These are phyloP conservation scores for Martiniozyma asiatica DNA, from an alignment of 1,139 yeast species.

Conservation along the genomic window DNA sequence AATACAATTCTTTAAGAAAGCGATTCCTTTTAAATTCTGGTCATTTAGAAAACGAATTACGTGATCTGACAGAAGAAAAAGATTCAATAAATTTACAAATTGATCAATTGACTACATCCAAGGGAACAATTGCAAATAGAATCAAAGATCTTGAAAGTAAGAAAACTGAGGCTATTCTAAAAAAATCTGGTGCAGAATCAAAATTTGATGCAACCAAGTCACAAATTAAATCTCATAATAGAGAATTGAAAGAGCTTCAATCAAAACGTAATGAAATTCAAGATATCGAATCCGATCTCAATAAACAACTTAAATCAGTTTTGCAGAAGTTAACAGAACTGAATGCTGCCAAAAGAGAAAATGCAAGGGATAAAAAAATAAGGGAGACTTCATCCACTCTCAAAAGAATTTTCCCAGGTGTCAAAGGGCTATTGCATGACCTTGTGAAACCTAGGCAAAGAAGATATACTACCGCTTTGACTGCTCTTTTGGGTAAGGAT, in stretches of 20 bases:
- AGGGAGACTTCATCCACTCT: slow-evolving; percentile 63
- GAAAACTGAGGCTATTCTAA: slow-evolving; percentile 25
- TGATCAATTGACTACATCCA: slow-evolving; percentile 32
- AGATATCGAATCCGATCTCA: slow-evolving; percentile 41
- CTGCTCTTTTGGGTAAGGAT: slow-evolving; percentile 68
- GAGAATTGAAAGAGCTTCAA: slow-evolving; percentile 30
- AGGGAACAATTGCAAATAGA: slow-evolving; percentile 29
- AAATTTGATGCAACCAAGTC: slow-evolving; percentile 20
- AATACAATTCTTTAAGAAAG: slow-evolving; percentile 51
- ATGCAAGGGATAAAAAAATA: slow-evolving; percentile 52
- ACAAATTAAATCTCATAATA: slow-evolving; percentile 29
- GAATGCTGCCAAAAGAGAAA: slow-evolving; percentile 65
- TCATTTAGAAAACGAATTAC: slow-evolving; percentile 40
- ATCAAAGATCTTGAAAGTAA: slow-evolving; percentile 27
- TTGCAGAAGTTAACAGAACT: slow-evolving; percentile 56
- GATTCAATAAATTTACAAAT: slow-evolving; percentile 31
- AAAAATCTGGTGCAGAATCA: slow-evolving; percentile 26
- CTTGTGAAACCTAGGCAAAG: slow-evolving; percentile 70
- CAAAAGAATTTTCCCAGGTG: slow-evolving; percentile 68
- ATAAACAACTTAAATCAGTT: slow-evolving; percentile 53
- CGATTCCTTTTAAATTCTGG: slow-evolving; percentile 48
- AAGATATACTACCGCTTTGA: slow-evolving; percentile 65
- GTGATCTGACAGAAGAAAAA: slow-evolving; percentile 34
- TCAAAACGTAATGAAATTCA: slow-evolving; percentile 34
- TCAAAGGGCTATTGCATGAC: slow-evolving; percentile 69